Evolutionary conservation across 768 basidiomycete species (phyloP).

Genomic region (Lactarius tabidus): DNA sequence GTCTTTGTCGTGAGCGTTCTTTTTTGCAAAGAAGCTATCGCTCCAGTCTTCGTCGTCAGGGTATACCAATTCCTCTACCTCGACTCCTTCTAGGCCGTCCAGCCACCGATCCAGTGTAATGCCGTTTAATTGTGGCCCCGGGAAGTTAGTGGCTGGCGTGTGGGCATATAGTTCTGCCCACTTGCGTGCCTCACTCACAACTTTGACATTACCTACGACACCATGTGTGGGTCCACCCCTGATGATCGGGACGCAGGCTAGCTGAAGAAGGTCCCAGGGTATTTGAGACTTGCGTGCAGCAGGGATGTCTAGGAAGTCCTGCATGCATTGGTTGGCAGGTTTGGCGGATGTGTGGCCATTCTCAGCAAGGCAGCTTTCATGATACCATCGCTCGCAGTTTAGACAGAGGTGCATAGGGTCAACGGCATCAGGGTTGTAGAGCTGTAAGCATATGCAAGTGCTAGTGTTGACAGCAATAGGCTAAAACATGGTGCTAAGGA

Average conservation of each 20-base stretch:
- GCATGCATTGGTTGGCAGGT: not conserved
- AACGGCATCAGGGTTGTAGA: constrained; percentile 1
- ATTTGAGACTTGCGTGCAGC: not conserved
- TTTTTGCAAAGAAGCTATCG: not conserved
- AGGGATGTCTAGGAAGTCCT: not conserved
- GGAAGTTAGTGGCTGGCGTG: not conserved
- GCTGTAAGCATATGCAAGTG: constrained; percentile 2
- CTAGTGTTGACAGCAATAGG: not conserved
- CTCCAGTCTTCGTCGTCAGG: constrained; percentile 9
- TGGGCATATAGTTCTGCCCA: constrained; percentile 5
- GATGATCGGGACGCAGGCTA: constrained; percentile 9
- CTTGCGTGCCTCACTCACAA: constrained; percentile 11
- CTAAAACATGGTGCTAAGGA: not conserved
- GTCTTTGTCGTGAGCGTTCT: not conserved
- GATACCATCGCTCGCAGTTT: constrained; percentile 13
- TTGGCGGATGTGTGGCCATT: not conserved
- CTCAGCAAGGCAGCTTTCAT: constrained; percentile 1
- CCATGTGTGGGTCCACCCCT: constrained; percentile 9
- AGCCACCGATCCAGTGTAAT: constrained; percentile 19
- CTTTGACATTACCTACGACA: constrained; percentile 12
- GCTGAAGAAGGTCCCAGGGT: constrained; percentile 6
- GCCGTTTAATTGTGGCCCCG: not conserved
- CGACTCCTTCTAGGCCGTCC: constrained; percentile 12
- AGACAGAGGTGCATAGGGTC: constrained; percentile 14
- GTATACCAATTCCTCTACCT: constrained; percentile 19